Evolutionary conservation across 768 basidiomycete species (phyloP).

Genomic region (Phaffia australis): DNA sequence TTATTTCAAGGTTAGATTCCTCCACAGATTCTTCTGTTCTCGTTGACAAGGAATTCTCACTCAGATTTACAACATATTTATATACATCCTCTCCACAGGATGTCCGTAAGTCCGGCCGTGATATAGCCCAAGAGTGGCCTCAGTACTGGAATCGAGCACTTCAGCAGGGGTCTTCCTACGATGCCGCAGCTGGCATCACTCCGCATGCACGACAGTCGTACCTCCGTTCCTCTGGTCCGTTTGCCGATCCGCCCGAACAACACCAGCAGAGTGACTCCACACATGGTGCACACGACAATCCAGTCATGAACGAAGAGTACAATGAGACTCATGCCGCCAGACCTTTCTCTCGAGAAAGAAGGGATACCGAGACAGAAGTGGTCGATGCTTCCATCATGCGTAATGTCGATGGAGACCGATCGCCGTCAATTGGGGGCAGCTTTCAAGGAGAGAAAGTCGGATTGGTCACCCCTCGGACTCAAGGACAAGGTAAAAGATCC

Average conservation of each 20-base stretch:
- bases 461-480: background rate
- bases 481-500: constrained; percentile 2
- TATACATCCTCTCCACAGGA: constrained; percentile 43
- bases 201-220: constrained; percentile 17
- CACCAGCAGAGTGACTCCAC: background rate
- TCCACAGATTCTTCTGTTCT: too few relatives aligned
- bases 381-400: constrained; percentile 13
- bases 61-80: background rate
- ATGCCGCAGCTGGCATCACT: constrained; percentile 66
- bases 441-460: background rate
- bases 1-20: constrained; percentile 63
- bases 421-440: constrained; percentile 11
- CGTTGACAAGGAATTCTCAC: background rate
- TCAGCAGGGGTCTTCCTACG: constrained; percentile 82
- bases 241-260: background rate
- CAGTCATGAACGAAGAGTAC: background rate
- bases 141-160: constrained; percentile 94
- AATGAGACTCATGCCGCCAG: too few relatives aligned
- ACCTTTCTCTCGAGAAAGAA: background rate
- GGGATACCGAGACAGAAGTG: constrained; percentile 16
- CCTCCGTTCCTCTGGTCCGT: constrained; percentile 5
- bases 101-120: constrained; percentile 82
- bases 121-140: constrained; percentile 95
- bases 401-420: constrained; percentile 6
- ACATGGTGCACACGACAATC: background rate